Percentiles rank a stretch among this genome's conserved stretches.
These are phyloP conservation scores for Debaryomyces nepalensis DNA, from an alignment of 1,139 yeast species.

Conservation along the genomic window DNA sequence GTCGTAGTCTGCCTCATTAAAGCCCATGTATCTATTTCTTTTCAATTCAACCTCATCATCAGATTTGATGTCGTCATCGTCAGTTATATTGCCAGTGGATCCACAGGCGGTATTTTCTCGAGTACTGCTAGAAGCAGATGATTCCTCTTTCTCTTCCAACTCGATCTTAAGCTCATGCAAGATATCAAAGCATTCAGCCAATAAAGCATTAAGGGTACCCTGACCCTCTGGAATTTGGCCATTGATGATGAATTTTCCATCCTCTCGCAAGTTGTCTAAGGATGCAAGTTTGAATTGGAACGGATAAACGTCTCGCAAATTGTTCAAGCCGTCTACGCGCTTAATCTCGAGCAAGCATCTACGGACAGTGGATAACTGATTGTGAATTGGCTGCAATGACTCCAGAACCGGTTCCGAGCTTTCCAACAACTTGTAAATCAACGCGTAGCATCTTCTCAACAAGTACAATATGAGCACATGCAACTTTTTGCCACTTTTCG, in stretches of 20 bases:
- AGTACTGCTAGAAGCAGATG: slow-evolving; percentile 24
- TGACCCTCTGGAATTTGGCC: slow-evolving; percentile 96
- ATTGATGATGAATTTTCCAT: slow-evolving; percentile 89
- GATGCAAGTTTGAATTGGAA: slow-evolving; percentile 93
- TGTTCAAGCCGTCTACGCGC: slow-evolving; percentile 88
- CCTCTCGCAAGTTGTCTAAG: slow-evolving; percentile 80
- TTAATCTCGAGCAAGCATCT: slow-evolving; percentile 87
- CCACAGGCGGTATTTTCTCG: slow-evolving; percentile 19
- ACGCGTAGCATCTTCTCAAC: slow-evolving; percentile 86
- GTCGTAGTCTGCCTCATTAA: slow-evolving; percentile 54
- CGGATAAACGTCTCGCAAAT: slow-evolving; percentile 88
- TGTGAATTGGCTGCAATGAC: slow-evolving; percentile 88
- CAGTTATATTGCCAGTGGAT: slow-evolving; percentile 23
- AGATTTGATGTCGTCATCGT: slow-evolving; percentile 34
- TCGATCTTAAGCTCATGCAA: slow-evolving; percentile 89
- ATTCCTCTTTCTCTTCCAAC: slow-evolving; percentile 68
- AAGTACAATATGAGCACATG: slow-evolving; percentile 77
- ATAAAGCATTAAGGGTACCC: slow-evolving; percentile 84
- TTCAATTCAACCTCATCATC: slow-evolving; percentile 53
- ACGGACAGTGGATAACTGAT: slow-evolving; percentile 88
- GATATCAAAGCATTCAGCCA: slow-evolving; percentile 94
- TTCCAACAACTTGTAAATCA: slow-evolving; percentile 84
- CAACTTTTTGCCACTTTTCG: slow-evolving; percentile 31
- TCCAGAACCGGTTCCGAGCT: slow-evolving; percentile 95
- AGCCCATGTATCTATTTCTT: slow-evolving; percentile 48